phyloP scores from a whole-genome alignment of 805 yeast genomes.

The Lipomyces starkeyi region DNA sequence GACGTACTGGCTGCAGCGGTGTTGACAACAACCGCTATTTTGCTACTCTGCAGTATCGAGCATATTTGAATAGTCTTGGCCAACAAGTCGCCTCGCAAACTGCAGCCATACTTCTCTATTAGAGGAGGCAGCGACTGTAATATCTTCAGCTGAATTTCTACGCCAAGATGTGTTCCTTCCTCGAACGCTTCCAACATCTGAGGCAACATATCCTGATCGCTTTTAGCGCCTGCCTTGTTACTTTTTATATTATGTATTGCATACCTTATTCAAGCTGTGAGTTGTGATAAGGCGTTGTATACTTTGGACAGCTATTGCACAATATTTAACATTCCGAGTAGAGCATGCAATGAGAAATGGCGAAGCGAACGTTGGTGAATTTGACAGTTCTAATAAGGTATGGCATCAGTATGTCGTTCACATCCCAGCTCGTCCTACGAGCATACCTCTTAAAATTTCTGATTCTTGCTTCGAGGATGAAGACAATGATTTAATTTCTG shows the following conservation, averaged over 20 bases:
- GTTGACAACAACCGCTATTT: slow-evolving; percentile 77
- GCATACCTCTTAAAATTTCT: slow-evolving; percentile 40
- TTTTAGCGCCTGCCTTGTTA: neutral
- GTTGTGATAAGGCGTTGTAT: slow-evolving; percentile 64
- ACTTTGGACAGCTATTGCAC: slow-evolving; percentile 73
- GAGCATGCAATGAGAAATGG: slow-evolving; percentile 79
- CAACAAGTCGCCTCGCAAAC: slow-evolving; percentile 61
- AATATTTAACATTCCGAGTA: slow-evolving; percentile 74
- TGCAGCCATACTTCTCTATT: slow-evolving; percentile 64
- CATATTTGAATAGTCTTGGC: slow-evolving; percentile 70
- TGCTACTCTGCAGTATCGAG: slow-evolving; percentile 71
- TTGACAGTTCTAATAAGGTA: slow-evolving; percentile 46
- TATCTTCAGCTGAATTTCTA: slow-evolving; percentile 84
- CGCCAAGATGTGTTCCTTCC: slow-evolving; percentile 75
- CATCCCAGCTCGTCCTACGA: neutral
- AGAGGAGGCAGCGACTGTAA: slow-evolving; percentile 81
- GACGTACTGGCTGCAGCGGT: slow-evolving; percentile 79
- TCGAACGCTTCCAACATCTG: slow-evolving; percentile 68
- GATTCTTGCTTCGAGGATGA: slow-evolving; percentile 37
- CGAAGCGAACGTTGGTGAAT: slow-evolving; percentile 59
- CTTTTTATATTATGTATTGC: slow-evolving; percentile 42
- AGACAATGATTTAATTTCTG: slow-evolving; percentile 29
- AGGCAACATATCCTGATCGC: slow-evolving; percentile 42
- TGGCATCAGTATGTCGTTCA: neutral
- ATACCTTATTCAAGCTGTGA: slow-evolving; percentile 60